Evolutionary conservation across 2,329 filamentous ascomycete genomes (phyloP).

Genomic region (Colletotrichum eleusines): DNA sequence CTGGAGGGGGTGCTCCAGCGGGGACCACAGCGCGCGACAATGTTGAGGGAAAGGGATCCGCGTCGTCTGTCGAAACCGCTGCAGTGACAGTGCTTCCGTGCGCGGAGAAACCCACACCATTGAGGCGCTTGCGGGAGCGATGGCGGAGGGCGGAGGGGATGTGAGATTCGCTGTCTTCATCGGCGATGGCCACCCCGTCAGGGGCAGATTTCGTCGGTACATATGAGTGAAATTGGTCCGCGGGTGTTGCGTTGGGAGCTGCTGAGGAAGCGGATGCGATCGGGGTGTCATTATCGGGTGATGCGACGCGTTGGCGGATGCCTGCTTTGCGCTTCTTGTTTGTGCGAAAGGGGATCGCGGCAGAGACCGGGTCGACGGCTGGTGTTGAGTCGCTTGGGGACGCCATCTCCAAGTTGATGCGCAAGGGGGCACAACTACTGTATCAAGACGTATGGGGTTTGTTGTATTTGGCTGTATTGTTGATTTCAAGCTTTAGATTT

Average conservation of each 20-base stretch:
- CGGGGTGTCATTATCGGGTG: conserved; percentile 44
- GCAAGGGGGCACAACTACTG: not conserved
- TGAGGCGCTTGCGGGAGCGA: conserved; percentile 60
- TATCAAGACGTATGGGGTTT: too few species aligned
- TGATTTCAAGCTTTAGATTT: not conserved
- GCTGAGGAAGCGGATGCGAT: conserved; percentile 2
- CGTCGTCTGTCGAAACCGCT: conserved; percentile 44
- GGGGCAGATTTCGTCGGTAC: conserved; percentile 27
- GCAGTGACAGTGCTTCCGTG: conserved; percentile 43
- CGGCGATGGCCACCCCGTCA: conserved; percentile 28
- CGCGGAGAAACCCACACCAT: conserved; percentile 68
- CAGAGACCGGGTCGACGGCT: conserved; percentile 25
- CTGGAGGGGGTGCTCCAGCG: conserved; percentile 52
- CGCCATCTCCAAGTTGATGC: conserved; percentile 43
- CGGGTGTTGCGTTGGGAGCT: not conserved
- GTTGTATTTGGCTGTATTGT: not conserved
- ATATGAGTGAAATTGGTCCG: conserved; percentile 7
- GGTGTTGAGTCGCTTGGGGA: conserved; percentile 43
- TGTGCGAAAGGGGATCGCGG: conserved; percentile 64
- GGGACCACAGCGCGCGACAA: conserved; percentile 24
- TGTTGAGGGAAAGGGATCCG: conserved; percentile 43
- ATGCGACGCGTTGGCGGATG: conserved; percentile 63
- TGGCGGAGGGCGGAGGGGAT: conserved; percentile 54
- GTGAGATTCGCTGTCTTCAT: conserved; percentile 28
- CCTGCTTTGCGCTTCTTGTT: conserved; percentile 69